phyloP scores from a whole-genome alignment of 116 monocot species.

The Trichopus zeylanicus region DNA sequence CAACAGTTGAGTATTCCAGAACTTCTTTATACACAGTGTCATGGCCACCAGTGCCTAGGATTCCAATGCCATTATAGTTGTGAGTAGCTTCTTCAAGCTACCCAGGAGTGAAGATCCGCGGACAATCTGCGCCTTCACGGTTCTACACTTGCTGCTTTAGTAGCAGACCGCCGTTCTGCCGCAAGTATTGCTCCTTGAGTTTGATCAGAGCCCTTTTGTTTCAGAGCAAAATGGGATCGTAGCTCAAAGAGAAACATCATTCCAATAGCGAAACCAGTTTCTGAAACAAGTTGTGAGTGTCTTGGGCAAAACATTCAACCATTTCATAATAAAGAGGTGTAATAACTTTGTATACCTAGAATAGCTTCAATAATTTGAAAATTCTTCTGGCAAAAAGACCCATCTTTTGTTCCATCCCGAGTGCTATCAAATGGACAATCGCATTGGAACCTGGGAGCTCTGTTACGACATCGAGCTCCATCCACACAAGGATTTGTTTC shows the following conservation, averaged over 20 bases:
- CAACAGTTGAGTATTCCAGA: slow-evolving; percentile 22
- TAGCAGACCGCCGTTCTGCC: slow-evolving; percentile 34
- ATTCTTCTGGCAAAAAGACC: slow-evolving; percentile 26
- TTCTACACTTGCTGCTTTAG: slow-evolving; percentile 26
- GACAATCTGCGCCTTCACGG: slow-evolving; percentile 8
- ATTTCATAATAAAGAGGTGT: no score
- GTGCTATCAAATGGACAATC: slow-evolving; percentile 31
- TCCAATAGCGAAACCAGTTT: slow-evolving; percentile 11
- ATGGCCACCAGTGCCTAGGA: slow-evolving; percentile 25
- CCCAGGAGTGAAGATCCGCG: slow-evolving; percentile 27
- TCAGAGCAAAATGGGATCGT: slow-evolving; percentile 15
- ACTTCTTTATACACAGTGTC: slow-evolving; percentile 39
- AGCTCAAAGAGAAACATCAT: slow-evolving; percentile 12
- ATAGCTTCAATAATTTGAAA: slow-evolving; percentile 24
- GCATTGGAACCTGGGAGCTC: slow-evolving; percentile 22
- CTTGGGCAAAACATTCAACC: no score
- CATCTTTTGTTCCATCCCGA: slow-evolving; percentile 34
- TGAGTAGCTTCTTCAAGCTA: slow-evolving; percentile 29
- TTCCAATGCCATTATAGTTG: slow-evolving; percentile 10
- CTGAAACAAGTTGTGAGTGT: no score
- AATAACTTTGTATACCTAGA: no score
- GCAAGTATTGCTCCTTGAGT: slow-evolving; percentile 26
- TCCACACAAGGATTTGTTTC: slow-evolving; percentile 16
- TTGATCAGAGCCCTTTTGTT: slow-evolving; percentile 21
- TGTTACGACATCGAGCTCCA: slow-evolving; percentile 20